Evolutionary conservation across 2,329 filamentous ascomycete species (phyloP), one percentile per base, ranked within the genome.

Genomic region (Peltaster fructicola): DNA sequence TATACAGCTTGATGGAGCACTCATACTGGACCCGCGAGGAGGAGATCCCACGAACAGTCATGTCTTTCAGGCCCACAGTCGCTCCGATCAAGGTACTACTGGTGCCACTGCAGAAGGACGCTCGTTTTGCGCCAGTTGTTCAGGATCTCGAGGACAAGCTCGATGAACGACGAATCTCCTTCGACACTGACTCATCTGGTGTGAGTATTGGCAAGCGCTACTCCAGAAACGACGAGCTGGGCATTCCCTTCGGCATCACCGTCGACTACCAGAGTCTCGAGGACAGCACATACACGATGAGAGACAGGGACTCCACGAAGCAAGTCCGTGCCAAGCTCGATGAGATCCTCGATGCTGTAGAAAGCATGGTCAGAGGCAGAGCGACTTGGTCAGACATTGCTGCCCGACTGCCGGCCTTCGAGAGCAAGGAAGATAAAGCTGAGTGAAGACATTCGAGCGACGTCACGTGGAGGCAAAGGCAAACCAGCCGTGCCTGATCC

Each of bases 71-170:
- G 46, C 67, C 73, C 4, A 63, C 68, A 0, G 66, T 93, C 25
- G 82, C 88, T n/a, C 88, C 88, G 2, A 92, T 80, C 36, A 93
- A 93, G 62, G 82, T 93, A 25, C 68, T 95, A 29, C 71, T 98
- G 30, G 80, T 91, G 13, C 85, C 85, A 17, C 65, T 95, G 20
- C 91, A 82, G 27, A 70, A 66, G 42, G 78, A 92, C 48, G 54
- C 69, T 24, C 69, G 75, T 37, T 92, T 95, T 62, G 68, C 67
- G 39, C 78, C 82, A n/a, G 63, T 78, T 22, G 61, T 84, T 27
- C 65, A 68, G 42, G 62, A 68, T 39, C 57, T 95, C 35, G 79
- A 77, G 29, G 63, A 73, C 44, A 73, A 72, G 45, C 70, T 95
- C 30, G 75, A 82, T 41, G 65, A 68, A 24, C 55, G 76, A 26